phyloP scores from a whole-genome alignment of 2,329 filamentous ascomycete genomes.

The Penicillium sumatraense region DNA sequence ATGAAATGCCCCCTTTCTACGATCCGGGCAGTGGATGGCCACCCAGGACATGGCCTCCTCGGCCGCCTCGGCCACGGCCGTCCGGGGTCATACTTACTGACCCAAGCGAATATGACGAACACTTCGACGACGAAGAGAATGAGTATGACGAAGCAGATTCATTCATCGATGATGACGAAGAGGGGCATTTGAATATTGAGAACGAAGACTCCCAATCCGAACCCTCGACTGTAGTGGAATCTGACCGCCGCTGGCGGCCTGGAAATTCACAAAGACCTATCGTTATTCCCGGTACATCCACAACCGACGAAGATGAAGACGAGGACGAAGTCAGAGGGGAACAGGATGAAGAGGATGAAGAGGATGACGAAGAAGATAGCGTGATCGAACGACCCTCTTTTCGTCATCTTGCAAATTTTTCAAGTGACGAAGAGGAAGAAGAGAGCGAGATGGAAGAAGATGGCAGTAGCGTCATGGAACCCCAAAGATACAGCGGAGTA shows the following conservation, averaged over 20 bases:
- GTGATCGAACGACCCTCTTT: not conserved
- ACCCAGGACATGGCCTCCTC: not conserved
- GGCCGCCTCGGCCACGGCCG: not conserved
- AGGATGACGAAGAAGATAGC: conserved; percentile 18
- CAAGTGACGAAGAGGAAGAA: not conserved
- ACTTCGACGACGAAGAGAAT: conserved; percentile 33
- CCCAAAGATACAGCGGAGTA: conserved; percentile 2
- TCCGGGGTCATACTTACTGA: not conserved
- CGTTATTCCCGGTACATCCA: not conserved
- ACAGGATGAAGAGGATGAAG: conserved; percentile 9
- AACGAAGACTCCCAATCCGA: conserved; percentile 34
- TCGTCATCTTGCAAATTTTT: not conserved
- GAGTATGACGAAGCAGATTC: conserved; percentile 40
- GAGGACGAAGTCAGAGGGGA: conserved; percentile 16
- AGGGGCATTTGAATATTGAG: conserved; percentile 14
- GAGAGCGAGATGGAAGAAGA: conserved; percentile 23
- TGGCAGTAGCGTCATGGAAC: conserved; percentile 7
- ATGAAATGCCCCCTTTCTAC: conserved; percentile 5
- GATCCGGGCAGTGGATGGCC: not conserved
- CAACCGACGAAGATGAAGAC: conserved; percentile 9
- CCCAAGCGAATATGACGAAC: not conserved
- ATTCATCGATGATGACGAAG: conserved; percentile 42
- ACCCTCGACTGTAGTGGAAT: conserved; percentile 40
- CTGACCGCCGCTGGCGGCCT: conserved; percentile 5
- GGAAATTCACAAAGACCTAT: not conserved